These are phyloP conservation scores for Fraxinus velutina DNA, from an alignment of 305 asterid genomes.

Conservation along the genomic window DNA sequence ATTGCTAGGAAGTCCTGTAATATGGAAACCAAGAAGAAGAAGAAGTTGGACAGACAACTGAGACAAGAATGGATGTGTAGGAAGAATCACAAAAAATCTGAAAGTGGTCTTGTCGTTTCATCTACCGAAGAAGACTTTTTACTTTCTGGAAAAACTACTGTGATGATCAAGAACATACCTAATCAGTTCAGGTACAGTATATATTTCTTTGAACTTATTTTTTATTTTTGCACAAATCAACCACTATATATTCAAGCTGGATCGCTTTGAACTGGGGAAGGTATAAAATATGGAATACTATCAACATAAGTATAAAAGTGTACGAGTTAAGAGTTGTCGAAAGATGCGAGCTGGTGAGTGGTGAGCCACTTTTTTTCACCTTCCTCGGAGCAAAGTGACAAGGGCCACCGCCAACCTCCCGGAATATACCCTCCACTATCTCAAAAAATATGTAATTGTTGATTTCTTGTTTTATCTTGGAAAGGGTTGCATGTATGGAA, in stretches of 20 bases:
- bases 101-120: background rate
- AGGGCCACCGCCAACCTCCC: background rate
- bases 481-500: background rate
- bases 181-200: constrained; percentile 35
- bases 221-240: too few relatives aligned
- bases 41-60: background rate
- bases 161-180: constrained; percentile 48
- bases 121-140: background rate
- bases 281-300: background rate
- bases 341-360: background rate
- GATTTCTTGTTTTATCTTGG: background rate
- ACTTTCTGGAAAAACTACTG: constrained; percentile 24
- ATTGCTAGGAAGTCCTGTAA: background rate
- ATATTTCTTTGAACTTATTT: background rate
- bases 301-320: background rate
- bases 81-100: background rate
- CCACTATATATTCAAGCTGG: background rate
- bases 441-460: background rate
- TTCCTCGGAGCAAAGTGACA: background rate
- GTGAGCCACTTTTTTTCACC: background rate
- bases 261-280: background rate
- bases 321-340: background rate
- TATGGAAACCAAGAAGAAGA: background rate
- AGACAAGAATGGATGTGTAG: constrained; percentile 10
- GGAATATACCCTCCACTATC: background rate